Evolutionary conservation across 331 rosid genomes (phyloP).

Genomic region (Ulmus americana): DNA sequence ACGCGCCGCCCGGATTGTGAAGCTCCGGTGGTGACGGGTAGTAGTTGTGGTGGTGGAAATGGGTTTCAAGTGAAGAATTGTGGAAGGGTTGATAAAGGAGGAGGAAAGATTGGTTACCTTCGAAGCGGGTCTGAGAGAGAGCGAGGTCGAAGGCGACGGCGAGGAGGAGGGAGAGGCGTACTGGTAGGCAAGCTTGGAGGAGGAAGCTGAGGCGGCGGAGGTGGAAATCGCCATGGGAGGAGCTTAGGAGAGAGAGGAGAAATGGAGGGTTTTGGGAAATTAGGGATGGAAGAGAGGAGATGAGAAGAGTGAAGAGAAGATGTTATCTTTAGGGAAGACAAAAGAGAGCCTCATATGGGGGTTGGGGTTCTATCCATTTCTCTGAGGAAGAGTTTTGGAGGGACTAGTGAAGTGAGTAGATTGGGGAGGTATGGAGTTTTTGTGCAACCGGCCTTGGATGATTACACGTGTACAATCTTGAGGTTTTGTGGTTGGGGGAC

Average conservation of each 20-base stretch:
- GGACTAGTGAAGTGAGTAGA: conserved; percentile 6
- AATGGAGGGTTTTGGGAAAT: conserved; percentile 11
- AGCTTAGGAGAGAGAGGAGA: not conserved
- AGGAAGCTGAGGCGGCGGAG: conserved; percentile 43
- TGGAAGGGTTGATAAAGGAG: conserved; percentile 59
- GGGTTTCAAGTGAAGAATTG: conserved; percentile 47
- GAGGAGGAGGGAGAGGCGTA: conserved; percentile 23
- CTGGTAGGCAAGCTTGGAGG: conserved; percentile 45
- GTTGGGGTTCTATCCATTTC: conserved; percentile 34
- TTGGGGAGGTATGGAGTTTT: conserved; percentile 5
- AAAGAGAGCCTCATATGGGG: conserved; percentile 34
- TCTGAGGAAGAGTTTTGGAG: conserved; percentile 23
- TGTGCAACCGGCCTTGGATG: not conserved
- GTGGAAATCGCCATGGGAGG: conserved; percentile 55
- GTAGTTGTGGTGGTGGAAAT: conserved; percentile 18
- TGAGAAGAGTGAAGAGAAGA: conserved; percentile 1
- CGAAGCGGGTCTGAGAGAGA: conserved; percentile 21
- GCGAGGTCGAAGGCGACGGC: conserved; percentile 8
- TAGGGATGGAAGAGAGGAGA: not conserved
- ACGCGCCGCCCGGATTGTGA: conserved; percentile 64
- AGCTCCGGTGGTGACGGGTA: conserved; percentile 23
- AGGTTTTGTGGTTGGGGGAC: not conserved
- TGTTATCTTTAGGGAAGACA: conserved; percentile 36
- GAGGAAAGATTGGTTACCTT: conserved; percentile 53
- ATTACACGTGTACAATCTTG: conserved; percentile 13